Percentiles rank a stretch among this genome's conserved stretches.
These are phyloP conservation scores for Lolium multiflorum DNA, from an alignment of 176 grass and related monocot genomes.

Conservation along the genomic window DNA sequence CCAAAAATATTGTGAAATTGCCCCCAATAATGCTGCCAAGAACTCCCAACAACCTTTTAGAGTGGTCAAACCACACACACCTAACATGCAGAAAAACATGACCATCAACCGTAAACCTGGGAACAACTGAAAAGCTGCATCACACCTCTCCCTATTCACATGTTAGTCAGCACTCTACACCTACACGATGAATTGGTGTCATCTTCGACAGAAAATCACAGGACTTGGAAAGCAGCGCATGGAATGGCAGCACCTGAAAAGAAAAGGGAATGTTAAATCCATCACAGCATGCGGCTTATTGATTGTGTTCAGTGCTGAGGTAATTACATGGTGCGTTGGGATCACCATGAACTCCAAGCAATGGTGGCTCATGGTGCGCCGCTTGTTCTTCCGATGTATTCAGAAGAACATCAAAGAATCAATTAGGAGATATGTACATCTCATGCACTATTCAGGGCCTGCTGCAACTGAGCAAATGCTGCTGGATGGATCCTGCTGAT, in stretches of 20 bases:
- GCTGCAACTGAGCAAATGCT: conserved; percentile 90
- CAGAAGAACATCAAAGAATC: conserved; percentile 48
- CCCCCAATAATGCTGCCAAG: not conserved
- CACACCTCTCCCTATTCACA: conserved; percentile 28
- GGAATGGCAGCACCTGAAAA: conserved; percentile 52
- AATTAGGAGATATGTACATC: conserved; percentile 47
- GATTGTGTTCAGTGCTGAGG: not conserved
- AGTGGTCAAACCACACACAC: conserved; percentile 4
- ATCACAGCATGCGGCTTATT: not conserved
- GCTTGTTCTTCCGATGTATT: not conserved
- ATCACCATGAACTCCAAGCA: conserved; percentile 35
- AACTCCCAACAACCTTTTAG: not conserved
- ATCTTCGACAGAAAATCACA: conserved; percentile 28
- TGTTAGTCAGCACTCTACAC: conserved; percentile 34
- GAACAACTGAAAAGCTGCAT: conserved; percentile 21
- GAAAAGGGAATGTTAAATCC: not conserved
- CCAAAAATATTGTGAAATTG: not conserved
- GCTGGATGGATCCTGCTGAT: conserved; percentile 92
- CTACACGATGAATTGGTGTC: conserved; percentile 20
- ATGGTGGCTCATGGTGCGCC: conserved; percentile 19
- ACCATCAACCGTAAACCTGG: not conserved
- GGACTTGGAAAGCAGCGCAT: not conserved
- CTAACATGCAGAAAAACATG: conserved; percentile 17
- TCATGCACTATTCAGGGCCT: conserved; percentile 86
- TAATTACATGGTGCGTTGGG: conserved; percentile 37